Percentiles rank a stretch among this genome's conserved stretches.
Evolutionary conservation across 129 eudicot genomes (phyloP).

Genomic region (Ambrosia trifida): DNA sequence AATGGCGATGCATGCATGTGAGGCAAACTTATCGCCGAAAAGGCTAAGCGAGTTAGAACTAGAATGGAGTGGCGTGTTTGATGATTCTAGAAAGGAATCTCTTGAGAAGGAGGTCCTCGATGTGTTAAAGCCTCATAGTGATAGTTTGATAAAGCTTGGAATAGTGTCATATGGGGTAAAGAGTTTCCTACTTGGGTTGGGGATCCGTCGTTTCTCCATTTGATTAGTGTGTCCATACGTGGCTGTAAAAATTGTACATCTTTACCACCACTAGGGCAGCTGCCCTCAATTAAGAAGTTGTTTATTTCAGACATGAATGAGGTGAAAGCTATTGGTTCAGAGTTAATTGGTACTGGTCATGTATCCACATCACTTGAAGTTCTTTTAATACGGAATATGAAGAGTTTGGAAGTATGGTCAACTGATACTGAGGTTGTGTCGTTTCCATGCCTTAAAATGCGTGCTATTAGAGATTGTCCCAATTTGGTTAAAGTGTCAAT

Average conservation of each 20-base stretch:
- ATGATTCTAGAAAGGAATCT: slow-evolving; percentile 1
- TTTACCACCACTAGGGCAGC: slow-evolving; percentile 10
- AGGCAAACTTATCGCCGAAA: slow-evolving; percentile 4
- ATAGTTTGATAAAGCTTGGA: neutral
- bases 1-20: neutral
- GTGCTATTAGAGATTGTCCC: neutral
- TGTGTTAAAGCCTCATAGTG: neutral
- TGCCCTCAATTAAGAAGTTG: slow-evolving; percentile 3
- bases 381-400: neutral
- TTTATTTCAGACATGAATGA: neutral
- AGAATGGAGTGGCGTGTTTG: slow-evolving; percentile 6
- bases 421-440: neutral
- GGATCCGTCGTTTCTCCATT: neutral
- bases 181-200: slow-evolving; percentile 10
- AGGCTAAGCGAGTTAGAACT: neutral
- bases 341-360: neutral
- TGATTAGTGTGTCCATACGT: neutral
- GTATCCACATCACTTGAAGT: slow-evolving; percentile 17
- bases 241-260: slow-evolving; percentile 8
- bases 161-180: neutral
- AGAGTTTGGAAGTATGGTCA: slow-evolving; percentile 13
- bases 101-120: neutral
- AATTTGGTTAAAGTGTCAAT: neutral
- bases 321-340: neutral
- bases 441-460: slow-evolving; percentile 16